phyloP scores from a whole-genome alignment of 805 yeast species.

The Naumovozyma baii region DNA sequence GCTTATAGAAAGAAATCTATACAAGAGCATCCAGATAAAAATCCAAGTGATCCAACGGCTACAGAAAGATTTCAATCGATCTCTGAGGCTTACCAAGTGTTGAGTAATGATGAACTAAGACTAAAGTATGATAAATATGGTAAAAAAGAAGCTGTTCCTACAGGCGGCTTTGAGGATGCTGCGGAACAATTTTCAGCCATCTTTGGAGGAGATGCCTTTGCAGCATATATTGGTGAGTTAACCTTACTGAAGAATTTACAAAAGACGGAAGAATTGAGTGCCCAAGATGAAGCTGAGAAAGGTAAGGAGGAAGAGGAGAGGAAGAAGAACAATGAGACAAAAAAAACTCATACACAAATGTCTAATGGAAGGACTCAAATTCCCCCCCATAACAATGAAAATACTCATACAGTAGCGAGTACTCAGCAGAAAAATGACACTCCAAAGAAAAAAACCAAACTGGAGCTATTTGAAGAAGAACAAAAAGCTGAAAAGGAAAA shows the following conservation, averaged over 20 bases:
- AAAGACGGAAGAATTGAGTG: slow-evolving; percentile 44
- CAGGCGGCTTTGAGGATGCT: slow-evolving; percentile 69
- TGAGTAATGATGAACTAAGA: slow-evolving; percentile 55
- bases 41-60: slow-evolving; percentile 66
- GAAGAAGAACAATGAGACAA: slow-evolving; percentile 13
- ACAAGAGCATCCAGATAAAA: slow-evolving; percentile 73
- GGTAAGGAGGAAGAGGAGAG: slow-evolving; percentile 29
- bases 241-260: slow-evolving; percentile 68
- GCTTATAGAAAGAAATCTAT: slow-evolving; percentile 73
- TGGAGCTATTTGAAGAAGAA: slow-evolving; percentile 67
- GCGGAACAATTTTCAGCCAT: slow-evolving; percentile 59
- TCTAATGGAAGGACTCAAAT: background rate
- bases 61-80: slow-evolving; percentile 56
- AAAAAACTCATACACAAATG: slow-evolving; percentile 4
- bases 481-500: slow-evolving; percentile 56
- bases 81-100: slow-evolving; percentile 68
- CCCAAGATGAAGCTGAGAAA: slow-evolving; percentile 37
- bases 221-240: slow-evolving; percentile 80
- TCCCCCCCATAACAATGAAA: slow-evolving; percentile 28
- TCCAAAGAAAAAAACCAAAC: slow-evolving; percentile 37
- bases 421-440: slow-evolving; percentile 19
- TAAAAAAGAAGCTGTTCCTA: slow-evolving; percentile 59
- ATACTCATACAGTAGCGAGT: background rate
- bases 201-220: slow-evolving; percentile 87
- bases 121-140: slow-evolving; percentile 67